Evolutionary conservation across 176 grass and related monocot species (phyloP), one percentile per base, ranked within the genome.

Genomic region (Triticum turgidum): DNA sequence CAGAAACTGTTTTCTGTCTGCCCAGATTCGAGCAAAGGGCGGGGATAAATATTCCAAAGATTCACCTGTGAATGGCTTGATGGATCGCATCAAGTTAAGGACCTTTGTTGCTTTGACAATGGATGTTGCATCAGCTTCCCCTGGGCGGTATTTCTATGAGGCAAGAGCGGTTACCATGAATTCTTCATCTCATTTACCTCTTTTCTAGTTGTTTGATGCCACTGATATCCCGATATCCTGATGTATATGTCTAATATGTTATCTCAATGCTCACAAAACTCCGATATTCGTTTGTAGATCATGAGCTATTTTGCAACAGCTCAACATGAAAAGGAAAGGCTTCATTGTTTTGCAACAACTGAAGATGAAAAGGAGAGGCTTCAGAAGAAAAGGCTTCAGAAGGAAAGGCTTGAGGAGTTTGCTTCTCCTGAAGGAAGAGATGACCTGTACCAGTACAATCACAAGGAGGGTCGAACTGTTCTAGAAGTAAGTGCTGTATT

Each of bases 91-190:
- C 69, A 95, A 92, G 78, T 71, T 98, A 80, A 90, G 73, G 25
- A 88, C 65, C 24, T 98, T 95, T 81, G 90, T 96, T 75, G 93
- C 92, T 45, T 83, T 90, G 84, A 89, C 93, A 78, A 98, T 98
- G 96, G 96, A 98, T 88, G 62, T 98, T 42, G 82, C 90, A 75
- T 98, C 93, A 79, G 93, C 96, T 42, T 96, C 93, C 72, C 96
- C 96, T 84, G 87, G 96, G 15, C 90, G 88, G 14, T 98, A 94
- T 92, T 98, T 98, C 70, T 98, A 96, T 89, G 93, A 98, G 96
- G 93, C 70, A 95, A 92, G 81, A 68, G 7, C 69, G 24, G 35
- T 22, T 84, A 56, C 80, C 32, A 37, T 77, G 45, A 58, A 37
- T 78, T 5, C 24, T 72, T 82, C 29, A 47, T 80, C 69, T 77